Evolutionary conservation across 345 rosid species (phyloP), one percentile per base, ranked within the genome.

Genomic region (Eucalyptus marginata): DNA sequence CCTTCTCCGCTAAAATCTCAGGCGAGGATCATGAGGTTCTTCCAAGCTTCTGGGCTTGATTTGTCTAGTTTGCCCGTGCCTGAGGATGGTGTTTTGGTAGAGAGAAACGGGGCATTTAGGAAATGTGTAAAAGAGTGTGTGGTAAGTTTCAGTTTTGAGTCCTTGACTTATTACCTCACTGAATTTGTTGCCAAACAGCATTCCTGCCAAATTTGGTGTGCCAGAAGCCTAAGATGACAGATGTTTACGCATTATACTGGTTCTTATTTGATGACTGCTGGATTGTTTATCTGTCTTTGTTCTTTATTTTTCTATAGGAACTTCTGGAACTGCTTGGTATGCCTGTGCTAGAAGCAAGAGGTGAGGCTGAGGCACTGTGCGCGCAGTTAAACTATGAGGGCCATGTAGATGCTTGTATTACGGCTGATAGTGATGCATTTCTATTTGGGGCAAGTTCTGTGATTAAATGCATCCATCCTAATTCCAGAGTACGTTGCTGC

Each of bases 281-380:
- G 86, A 59, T n/a, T 51, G 64, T 49, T 68, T 86, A 33, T 31
- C 40, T 86, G 43, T 56, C 40, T 87, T 10, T 84, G 17, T 15
- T 20, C 15, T 13, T 49, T 13, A 10, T 51, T 49, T 27, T 84
- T 49, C 76, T 86, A 17, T 89, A 98, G 99, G 99, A 95, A 89
- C 90, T 97, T 90, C 95, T 98, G 86, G 91, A 95, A 89, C 91
- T 98, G 49, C 92, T 98, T n/a, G 98, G 99, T 88, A 95, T 98
- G 92, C 99, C 98, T 10, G 96, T 97, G 89, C 52, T 97, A 22
- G 92, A 91, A 90, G 98, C 98, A 15, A 93, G 92, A 46, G 97
- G 98, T 50, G 99, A 98, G 93, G 99, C 99, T 91, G 99, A 98
- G 92, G 99, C 97, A 33, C 92, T 96, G 87, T 98, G 98, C 89